Base-by-base conservation (phyloP, 352 stramenopile genomes). In the Pythium sukuiense region DNA sequence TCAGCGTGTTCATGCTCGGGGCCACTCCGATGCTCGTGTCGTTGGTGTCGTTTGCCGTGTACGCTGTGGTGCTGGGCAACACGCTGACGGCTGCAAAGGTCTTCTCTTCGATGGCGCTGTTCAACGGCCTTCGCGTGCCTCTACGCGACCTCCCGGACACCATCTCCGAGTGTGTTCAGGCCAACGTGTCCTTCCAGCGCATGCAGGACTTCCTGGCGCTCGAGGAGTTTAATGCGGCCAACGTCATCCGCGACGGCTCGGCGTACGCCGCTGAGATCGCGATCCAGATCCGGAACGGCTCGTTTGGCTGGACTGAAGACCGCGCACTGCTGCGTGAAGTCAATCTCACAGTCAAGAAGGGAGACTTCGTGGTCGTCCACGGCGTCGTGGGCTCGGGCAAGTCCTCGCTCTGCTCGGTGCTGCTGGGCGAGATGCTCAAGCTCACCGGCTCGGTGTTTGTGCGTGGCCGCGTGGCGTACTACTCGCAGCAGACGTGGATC, bases 371-470 rank as follows among this genome's bases (percentile, higher is more conserved):
- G 0, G 70, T 89, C 5, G 69, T 91, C 7, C 67, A 83, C 27
- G 83, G 80, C 14, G 49, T 43, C 0, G 79, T 88, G n/a, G 83
- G 83, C 6, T 64, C 62, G 13, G 80, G 81, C 32, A 91, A 91
- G 60, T 89, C 80, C 11, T 82, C 80, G 9, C 54, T 92, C 0
- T 83, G 72, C 32, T 74, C 74, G 3, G 74, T 75, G 2, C 46
- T 92, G 3, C 68, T 92, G 1, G 79, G 83, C 2, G 83, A 99
- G 63, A 98, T 99, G 33, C 81, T 76, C 90, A 59, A 87, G 83
- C 16, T 9, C 70, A 0, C 13, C 12, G 0, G 79, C 80, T 0
- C 54, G 0, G 79, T 89, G 0, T 72, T 79, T 33, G 78, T 90
- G 7, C 55, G 71, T 24, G 79, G 76, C 0, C 48, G 71, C 33